Conservation (phyloP, 1,139 yeast species). For the Hemisphaericaspora xylofermentans region DNA sequence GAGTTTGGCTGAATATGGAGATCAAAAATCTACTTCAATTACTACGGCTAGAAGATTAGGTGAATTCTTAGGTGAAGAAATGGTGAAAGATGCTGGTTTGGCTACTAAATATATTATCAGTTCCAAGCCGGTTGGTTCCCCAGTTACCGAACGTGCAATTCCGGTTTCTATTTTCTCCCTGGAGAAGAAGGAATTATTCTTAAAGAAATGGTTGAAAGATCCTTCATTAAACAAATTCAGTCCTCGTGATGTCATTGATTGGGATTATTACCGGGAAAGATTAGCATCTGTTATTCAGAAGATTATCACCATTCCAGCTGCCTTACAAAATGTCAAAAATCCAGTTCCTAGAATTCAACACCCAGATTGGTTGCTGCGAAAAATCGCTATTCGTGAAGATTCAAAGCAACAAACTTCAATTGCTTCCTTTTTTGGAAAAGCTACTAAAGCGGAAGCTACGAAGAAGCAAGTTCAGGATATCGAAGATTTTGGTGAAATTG, state of each 20-base stretch:
- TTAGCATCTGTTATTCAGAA: slow-evolving; percentile 92
- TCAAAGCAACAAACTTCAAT: slow-evolving; percentile 71
- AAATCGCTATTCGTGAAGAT: slow-evolving; percentile 59
- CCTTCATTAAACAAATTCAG: slow-evolving; percentile 78
- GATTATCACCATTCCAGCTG: slow-evolving; percentile 96
- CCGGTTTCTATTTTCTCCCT: slow-evolving; percentile 96
- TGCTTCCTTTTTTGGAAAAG: slow-evolving; percentile 52
- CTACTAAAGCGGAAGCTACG: slow-evolving; percentile 32
- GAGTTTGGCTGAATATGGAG: slow-evolving; percentile 83
- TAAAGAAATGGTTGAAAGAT: slow-evolving; percentile 87
- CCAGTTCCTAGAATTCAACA: slow-evolving; percentile 95
- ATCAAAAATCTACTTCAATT: slow-evolving; percentile 90
- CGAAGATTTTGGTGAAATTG: slow-evolving; percentile 65
- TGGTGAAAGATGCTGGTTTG: slow-evolving; percentile 95
- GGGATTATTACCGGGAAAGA: slow-evolving; percentile 91
- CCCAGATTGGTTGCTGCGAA: slow-evolving; percentile 87
- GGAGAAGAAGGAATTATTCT: slow-evolving; percentile 59
- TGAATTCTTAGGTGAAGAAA: slow-evolving; percentile 94
- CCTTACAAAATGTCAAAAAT: slow-evolving; percentile 81
- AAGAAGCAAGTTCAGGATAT: slow-evolving; percentile 55
- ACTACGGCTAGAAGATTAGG: slow-evolving; percentile 93
- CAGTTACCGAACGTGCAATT: slow-evolving; percentile 93
- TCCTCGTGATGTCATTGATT: slow-evolving; percentile 86
- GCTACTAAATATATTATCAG: slow-evolving; percentile 95
- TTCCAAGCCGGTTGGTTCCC: slow-evolving; percentile 77